Evolutionary conservation across 2,329 filamentous ascomycete genomes (phyloP), one percentile per base, ranked within the genome.

Genomic region (Trichoderma polysporum): DNA sequence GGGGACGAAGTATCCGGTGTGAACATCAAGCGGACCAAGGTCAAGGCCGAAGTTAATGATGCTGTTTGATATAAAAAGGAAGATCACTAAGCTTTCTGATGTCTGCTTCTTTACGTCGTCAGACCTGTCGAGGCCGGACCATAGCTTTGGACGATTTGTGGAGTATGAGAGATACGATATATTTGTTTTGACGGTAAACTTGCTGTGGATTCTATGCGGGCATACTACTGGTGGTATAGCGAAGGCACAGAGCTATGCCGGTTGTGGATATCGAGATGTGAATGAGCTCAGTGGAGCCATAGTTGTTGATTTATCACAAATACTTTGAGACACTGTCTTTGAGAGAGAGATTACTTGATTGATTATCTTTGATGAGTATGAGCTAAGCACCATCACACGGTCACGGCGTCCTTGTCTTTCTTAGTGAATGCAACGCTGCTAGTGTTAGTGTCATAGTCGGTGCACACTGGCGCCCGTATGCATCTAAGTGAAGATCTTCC

Each of bases 401-500:
- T 6, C 59, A 53, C 47, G 22, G 22, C 25, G 47, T 50, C 47
- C 25, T 41, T 12, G 52, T 41, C 37, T 41, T 17, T 57, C 10
- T 37, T 62, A 53, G 47, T 62, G 25, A 50, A 61, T 61, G 45
- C 17, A 19, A 61, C 58, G 58, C 58, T 61, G 58, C 31, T 49
- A 37, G 45, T 50, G 58, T 29, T 45, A 37, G 29, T n/a, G 31
- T 33, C n/a, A n/a, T n/a, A n/a, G 53, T 45, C 27, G 25, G 17
- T 31, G 41, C n/a, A 19, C 25, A n/a, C 37, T 58, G 15, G 22
- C 15, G 19, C 8, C 10, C n/a, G 13, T 7, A 31, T 41, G 59
- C 33, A 53, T 39, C 45, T 62, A 63, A 41, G 60, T 50, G 49
- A 63, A 47, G 49, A 62, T 62, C 59, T 53, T 47, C 33, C 47